These are phyloP conservation scores for Rhizophagus sp. DNA, from an alignment of 192 early-diverging fungal species.

Conservation along the genomic window DNA sequence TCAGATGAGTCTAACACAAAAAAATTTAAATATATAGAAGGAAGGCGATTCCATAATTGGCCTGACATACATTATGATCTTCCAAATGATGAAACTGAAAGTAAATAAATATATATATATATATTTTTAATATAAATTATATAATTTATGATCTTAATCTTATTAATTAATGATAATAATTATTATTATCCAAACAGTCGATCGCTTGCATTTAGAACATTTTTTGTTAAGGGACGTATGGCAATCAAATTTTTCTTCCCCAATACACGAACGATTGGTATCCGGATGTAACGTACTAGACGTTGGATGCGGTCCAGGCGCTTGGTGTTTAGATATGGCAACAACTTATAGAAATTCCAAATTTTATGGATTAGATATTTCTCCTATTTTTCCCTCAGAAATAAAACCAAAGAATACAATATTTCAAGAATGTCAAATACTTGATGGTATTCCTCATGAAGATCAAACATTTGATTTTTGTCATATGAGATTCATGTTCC, in stretches of 20 bases:
- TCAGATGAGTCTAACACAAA: too few species aligned
- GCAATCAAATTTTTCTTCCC: slow-evolving; percentile 29
- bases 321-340: background rate
- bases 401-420: background rate
- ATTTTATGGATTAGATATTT: slow-evolving; percentile 7
- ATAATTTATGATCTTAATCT: too few species aligned
- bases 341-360: background rate
- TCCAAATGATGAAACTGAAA: slow-evolving; percentile 22
- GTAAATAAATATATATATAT: background rate
- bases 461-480: slow-evolving; percentile 3
- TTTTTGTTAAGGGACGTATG: background rate
- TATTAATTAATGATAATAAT: background rate
- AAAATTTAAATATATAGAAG: background rate
- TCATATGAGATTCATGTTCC: slow-evolving; percentile 6
- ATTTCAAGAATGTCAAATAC: background rate
- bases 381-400: slow-evolving; percentile 12
- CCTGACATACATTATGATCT: slow-evolving; percentile 1
- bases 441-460: slow-evolving; percentile 1
- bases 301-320: slow-evolving; percentile 26
- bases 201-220: slow-evolving; percentile 15
- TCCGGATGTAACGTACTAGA: slow-evolving; percentile 28
- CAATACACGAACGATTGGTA: slow-evolving; percentile 16
- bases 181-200: background rate
- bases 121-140: background rate
- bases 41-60: background rate